Percentiles rank a stretch among this genome's conserved stretches.
phyloP scores from a whole-genome alignment of 2,329 filamentous ascomycete species.

The Diaporthe sp. region DNA sequence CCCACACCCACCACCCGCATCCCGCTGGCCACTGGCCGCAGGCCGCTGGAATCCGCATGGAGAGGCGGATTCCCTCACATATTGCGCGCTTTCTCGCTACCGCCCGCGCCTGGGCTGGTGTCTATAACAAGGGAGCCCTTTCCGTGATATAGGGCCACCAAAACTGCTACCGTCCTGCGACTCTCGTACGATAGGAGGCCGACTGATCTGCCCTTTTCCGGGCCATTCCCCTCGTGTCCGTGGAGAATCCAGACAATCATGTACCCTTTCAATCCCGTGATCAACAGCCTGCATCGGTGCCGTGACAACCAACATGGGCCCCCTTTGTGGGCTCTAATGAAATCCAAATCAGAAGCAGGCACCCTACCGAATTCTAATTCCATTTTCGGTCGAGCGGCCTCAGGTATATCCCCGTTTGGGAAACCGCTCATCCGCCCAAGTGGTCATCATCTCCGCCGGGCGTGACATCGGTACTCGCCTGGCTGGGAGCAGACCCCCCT shows the following conservation, averaged over 20 bases:
- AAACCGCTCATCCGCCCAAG: not conserved
- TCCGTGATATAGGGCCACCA: conserved; percentile 35
- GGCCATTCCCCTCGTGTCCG: conserved; percentile 30
- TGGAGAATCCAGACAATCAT: conserved; percentile 15
- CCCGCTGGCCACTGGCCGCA: not conserved
- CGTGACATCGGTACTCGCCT: conserved; percentile 11
- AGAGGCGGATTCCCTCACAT: conserved; percentile 26
- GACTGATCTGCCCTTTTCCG: conserved; percentile 30
- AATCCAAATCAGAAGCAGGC: conserved; percentile 6
- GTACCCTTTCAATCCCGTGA: conserved; percentile 27
- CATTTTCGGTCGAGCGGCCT: conserved; percentile 31
- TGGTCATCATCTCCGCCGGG: conserved; percentile 16
- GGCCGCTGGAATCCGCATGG: conserved; percentile 13
- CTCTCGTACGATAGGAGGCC: conserved; percentile 30
- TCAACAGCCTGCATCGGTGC: conserved; percentile 20
- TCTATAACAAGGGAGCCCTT: conserved; percentile 33
- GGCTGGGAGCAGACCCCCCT: conserved; percentile 25
- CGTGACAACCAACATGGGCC: conserved; percentile 27
- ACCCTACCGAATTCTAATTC: conserved; percentile 16
- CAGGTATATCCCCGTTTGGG: conserved; percentile 12
- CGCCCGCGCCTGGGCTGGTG: not conserved
- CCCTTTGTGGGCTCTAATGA: conserved; percentile 8
- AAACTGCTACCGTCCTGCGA: conserved; percentile 30
- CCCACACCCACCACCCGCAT: not conserved
- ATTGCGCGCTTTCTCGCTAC: conserved; percentile 35